These are phyloP conservation scores for Eurotiales sp. DNA, from an alignment of 2,329 filamentous ascomycete genomes.

Conservation along the genomic window DNA sequence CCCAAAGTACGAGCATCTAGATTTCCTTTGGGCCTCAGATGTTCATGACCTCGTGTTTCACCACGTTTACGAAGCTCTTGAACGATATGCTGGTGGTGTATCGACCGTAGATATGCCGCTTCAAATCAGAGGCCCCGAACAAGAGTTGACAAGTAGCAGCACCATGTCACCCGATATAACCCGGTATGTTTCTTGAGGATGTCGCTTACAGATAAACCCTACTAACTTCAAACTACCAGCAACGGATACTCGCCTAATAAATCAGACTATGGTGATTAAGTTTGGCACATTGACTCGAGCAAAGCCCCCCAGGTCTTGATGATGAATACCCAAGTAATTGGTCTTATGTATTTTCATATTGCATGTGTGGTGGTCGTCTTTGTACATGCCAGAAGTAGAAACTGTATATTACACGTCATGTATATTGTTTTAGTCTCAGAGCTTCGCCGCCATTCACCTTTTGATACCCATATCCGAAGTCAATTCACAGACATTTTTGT, in stretches of 20 bases:
- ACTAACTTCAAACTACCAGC: neutral
- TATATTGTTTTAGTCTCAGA: neutral
- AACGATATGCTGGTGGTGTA: slow-evolving; percentile 51
- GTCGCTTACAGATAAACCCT: neutral
- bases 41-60: slow-evolving; percentile 81
- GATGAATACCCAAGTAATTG: slow-evolving; percentile 5
- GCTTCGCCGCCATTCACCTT: neutral
- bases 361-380: no score
- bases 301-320: slow-evolving; percentile 12
- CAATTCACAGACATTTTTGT: neutral
- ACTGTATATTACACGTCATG: neutral
- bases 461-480: slow-evolving; percentile 1
- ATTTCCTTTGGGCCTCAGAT: slow-evolving; percentile 91
- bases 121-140: slow-evolving; percentile 5
- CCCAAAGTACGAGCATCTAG: slow-evolving; percentile 90
- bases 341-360: no score
- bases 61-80: slow-evolving; percentile 84
- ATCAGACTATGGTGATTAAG: slow-evolving; percentile 8
- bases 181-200: neutral
- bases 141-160: neutral
- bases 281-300: slow-evolving; percentile 13
- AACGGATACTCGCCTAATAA: slow-evolving; percentile 4
- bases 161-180: neutral
- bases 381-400: no score
- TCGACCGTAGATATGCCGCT: slow-evolving; percentile 11